Conservation (phyloP, 2,329 filamentous ascomycete species). For the Seiridium unicorne region DNA sequence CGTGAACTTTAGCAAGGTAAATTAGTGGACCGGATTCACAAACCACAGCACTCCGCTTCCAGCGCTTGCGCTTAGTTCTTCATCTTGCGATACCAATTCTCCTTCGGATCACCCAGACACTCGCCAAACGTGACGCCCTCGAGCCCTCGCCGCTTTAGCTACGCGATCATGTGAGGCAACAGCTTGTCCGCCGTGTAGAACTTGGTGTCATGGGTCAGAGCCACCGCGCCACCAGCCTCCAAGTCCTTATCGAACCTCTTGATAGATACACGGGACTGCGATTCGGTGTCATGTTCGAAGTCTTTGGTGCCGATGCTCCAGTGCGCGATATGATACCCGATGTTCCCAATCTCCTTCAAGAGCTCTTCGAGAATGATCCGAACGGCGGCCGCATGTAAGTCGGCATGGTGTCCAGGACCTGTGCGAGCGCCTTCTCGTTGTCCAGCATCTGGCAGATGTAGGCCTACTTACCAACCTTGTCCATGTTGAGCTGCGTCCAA, state of each 20-base stretch:
- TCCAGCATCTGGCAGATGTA: constrained; percentile 38
- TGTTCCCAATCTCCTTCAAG: constrained; percentile 19
- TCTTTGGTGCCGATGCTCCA: constrained; percentile 27
- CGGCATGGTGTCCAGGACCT: constrained; percentile 42
- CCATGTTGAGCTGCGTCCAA: constrained; percentile 43
- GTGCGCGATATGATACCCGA: constrained; percentile 33
- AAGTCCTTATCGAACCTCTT: neutral
- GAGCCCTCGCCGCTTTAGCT: constrained; percentile 9
- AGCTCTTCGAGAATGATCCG: constrained; percentile 22
- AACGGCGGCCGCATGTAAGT: constrained; percentile 43
- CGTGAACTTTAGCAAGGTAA: neutral
- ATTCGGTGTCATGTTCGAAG: constrained; percentile 13
- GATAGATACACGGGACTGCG: neutral
- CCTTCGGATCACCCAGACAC: constrained; percentile 15
- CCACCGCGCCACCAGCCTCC: constrained; percentile 19
- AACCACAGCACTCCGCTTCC: neutral
- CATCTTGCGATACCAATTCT: constrained; percentile 16
- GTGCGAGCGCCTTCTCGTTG: constrained; percentile 43
- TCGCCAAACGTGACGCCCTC: constrained; percentile 18
- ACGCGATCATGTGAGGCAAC: constrained; percentile 13
- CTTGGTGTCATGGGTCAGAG: constrained; percentile 18
- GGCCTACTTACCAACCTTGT: constrained; percentile 28
- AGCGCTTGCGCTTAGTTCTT: neutral
- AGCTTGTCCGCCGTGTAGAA: constrained; percentile 15
- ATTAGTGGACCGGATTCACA: neutral